Conservation (phyloP, 2,329 filamentous ascomycete species). For the Colletotrichum viniferum region DNA sequence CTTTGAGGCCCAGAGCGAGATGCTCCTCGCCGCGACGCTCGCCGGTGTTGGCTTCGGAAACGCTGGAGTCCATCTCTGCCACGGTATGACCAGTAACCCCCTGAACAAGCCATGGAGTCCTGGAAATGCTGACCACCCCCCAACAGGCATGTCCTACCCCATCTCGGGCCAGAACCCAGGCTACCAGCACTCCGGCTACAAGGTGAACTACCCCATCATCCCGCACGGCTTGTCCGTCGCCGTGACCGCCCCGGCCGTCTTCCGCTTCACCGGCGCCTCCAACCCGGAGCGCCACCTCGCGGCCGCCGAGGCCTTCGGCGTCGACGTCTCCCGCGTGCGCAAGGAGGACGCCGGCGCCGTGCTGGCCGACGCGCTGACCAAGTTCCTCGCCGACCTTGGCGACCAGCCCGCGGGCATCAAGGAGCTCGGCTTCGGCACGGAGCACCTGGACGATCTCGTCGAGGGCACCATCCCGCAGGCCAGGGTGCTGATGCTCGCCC, state of each 20-base stretch:
- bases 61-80: slow-evolving; percentile 85
- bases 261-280: slow-evolving; percentile 87
- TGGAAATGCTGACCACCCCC: not conserved
- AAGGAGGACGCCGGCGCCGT: slow-evolving; percentile 89
- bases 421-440: slow-evolving; percentile 76
- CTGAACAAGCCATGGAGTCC: not conserved
- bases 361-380: slow-evolving; percentile 78
- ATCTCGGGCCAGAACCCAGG: slow-evolving; percentile 90
- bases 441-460: slow-evolving; percentile 82
- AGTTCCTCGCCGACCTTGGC: slow-evolving; percentile 82
- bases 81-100: slow-evolving; percentile 47
- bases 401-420: slow-evolving; percentile 90
- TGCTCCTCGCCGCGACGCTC: slow-evolving; percentile 92
- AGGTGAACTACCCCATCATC: slow-evolving; percentile 78
- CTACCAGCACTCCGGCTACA: slow-evolving; percentile 67
- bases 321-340: slow-evolving; percentile 87
- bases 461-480: slow-evolving; percentile 95
- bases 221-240: slow-evolving; percentile 96
- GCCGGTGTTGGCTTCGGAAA: slow-evolving; percentile 98
- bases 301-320: slow-evolving; percentile 88
- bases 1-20: slow-evolving; percentile 89
- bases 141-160: slow-evolving; percentile 90
- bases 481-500: slow-evolving; percentile 89
- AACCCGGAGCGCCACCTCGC: slow-evolving; percentile 92
- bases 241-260: slow-evolving; percentile 91